Evolutionary conservation across 257 asterid genomes (phyloP), one percentile per base, ranked within the genome.

Genomic region (Lycium barbarum): DNA sequence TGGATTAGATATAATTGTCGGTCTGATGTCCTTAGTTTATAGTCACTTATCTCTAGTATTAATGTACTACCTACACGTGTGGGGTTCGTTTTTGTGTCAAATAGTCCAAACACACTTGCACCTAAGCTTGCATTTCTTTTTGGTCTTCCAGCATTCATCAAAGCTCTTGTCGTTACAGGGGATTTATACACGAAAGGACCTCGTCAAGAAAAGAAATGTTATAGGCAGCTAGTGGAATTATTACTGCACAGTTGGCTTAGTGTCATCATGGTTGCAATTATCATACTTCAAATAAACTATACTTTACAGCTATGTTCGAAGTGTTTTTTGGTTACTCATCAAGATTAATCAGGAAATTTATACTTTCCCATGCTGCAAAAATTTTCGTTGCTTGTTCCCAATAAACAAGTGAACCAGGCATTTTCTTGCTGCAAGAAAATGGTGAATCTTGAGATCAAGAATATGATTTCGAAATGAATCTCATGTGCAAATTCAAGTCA

Each of bases 371-470:
- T 14, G 89, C 71, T 17, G 98, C 97, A 83, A 93, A 95, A 79
- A 97, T 91, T 82, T 89, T 87, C 7, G 98, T 97, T 65, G 94
- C 99, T 6, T 89, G 94, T 73, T 95, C 97, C 89, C 93, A 98
- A 18, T 92, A 83, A n/a, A 98, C 99, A 11, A 95, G 97, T 73
- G 99, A 94, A 84, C 97, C 99, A 4, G 99, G 98, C 98, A 93
- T 93, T 70, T 86, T 84, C 38, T 91, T 90, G 92, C 93, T 87
- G 79, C 98, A 95, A 20, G 97, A 94, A 4, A 66, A 66, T 33
- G n/a, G 9, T 33, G 65, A 66, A 33, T 66, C 12, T 66, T 4
- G 1, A 10, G 9, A 66, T 66, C n/a, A 66, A 33, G n/a, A 10
- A 2, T 6, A 33, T 33, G 5, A 33, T 66, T 33, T 33, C 0